A percentile compares a stretch with the other conserved stretches of the same genome.
Evolutionary conservation across 495 filamentous ascomycete species (phyloP).

Genomic region (Aspergillus ostianus): DNA sequence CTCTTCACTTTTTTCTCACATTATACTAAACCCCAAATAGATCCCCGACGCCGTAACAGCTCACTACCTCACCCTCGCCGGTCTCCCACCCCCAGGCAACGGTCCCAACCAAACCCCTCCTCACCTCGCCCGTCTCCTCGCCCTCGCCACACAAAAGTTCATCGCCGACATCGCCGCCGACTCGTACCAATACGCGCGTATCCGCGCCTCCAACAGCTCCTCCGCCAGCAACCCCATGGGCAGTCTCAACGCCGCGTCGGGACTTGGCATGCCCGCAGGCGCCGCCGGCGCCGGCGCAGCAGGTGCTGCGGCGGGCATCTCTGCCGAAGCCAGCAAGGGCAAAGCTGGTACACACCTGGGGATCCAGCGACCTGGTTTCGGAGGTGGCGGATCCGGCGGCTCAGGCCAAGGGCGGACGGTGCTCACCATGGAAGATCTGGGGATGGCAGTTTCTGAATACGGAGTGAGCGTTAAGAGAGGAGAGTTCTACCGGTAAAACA

Average conservation of each 20-base stretch:
- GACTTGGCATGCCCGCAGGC: conserved; percentile 59
- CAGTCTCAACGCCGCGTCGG: conserved; percentile 74
- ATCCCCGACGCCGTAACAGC: conserved; percentile 97
- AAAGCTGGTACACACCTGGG: conserved; percentile 71
- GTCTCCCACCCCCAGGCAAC: conserved; percentile 84
- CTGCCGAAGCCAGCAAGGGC: conserved; percentile 58
- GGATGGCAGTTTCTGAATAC: conserved; percentile 96
- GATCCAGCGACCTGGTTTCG: conserved; percentile 87
- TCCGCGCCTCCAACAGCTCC: conserved; percentile 82
- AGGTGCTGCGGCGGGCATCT: conserved; percentile 52
- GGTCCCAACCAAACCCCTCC: conserved; percentile 76
- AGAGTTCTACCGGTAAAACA: conserved; percentile 87
- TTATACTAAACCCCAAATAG: conserved; percentile 42
- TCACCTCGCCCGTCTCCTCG: conserved; percentile 86
- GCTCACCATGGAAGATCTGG: conserved; percentile 97
- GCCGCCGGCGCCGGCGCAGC: conserved; percentile 52
- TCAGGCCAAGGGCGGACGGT: conserved; percentile 86
- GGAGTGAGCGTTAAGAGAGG: conserved; percentile 95
- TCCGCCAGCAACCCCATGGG: conserved; percentile 86
- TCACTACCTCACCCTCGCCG: conserved; percentile 95
- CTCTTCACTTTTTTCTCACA: background rate
- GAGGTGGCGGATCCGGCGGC: conserved; percentile 86
- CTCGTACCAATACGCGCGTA: conserved; percentile 95
- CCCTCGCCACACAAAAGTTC: conserved; percentile 96
- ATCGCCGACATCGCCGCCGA: conserved; percentile 96